These are phyloP conservation scores for Nepenthes mirabilis DNA, from an alignment of 148 eudicot species.

Conservation along the genomic window DNA sequence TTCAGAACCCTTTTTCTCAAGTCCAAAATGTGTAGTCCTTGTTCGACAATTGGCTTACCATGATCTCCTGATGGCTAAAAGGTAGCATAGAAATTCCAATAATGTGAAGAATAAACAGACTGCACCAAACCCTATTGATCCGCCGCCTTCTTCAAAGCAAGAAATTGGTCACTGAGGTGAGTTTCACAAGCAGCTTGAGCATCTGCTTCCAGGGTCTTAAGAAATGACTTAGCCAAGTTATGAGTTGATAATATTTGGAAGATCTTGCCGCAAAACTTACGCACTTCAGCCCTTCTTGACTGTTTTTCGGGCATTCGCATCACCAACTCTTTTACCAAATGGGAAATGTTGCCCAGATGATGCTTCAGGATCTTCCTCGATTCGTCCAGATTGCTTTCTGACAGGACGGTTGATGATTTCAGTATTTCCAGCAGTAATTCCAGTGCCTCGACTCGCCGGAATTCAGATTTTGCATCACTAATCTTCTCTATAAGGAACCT, in stretches of 20 bases:
- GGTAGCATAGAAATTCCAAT: no score
- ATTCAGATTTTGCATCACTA: conserved; percentile 42
- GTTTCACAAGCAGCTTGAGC: conserved; percentile 53
- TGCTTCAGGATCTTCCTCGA: conserved; percentile 31
- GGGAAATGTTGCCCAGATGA: conserved; percentile 35
- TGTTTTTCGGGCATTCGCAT: conserved; percentile 75
- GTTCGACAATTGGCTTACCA: no score
- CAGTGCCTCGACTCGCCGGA: conserved; percentile 70
- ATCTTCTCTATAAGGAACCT: conserved; percentile 61
- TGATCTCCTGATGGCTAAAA: no score
- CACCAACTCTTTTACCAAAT: conserved; percentile 43
- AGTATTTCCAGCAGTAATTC: conserved; percentile 46
- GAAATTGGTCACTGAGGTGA: conserved; percentile 66
- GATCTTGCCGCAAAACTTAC: conserved; percentile 54
- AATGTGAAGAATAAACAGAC: no score
- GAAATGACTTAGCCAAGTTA: conserved; percentile 40
- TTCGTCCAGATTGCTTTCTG: conserved; percentile 17
- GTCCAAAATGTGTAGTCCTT: no score
- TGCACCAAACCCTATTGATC: no score
- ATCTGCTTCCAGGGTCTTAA: conserved; percentile 52
- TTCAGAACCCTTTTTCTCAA: no score
- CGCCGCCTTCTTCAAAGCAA: conserved; percentile 45
- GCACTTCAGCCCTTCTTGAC: conserved; percentile 61
- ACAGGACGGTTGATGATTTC: conserved; percentile 20
- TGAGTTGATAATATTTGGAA: conserved; percentile 39